These are phyloP conservation scores for Talaromyces thailandensis DNA, from an alignment of 495 filamentous ascomycete genomes.

Conservation along the genomic window DNA sequence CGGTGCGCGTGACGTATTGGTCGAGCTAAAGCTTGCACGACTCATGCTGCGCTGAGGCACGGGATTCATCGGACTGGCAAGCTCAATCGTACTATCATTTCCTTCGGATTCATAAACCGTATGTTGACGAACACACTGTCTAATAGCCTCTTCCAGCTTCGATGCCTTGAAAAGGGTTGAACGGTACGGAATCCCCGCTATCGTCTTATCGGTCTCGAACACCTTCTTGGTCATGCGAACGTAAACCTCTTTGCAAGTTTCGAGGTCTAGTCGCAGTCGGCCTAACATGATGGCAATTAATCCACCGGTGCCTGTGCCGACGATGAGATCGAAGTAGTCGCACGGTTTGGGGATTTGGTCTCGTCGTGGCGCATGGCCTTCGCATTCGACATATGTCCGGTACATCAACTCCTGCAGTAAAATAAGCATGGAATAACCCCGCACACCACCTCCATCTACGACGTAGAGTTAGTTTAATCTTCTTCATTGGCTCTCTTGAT, in stretches of 20 bases:
- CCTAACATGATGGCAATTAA: slow-evolving; percentile 96
- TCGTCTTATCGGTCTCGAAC: slow-evolving; percentile 96
- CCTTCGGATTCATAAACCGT: slow-evolving; percentile 75
- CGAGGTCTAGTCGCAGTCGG: slow-evolving; percentile 79
- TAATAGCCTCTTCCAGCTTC: slow-evolving; percentile 88
- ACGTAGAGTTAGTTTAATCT: background rate
- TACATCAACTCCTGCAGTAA: slow-evolving; percentile 96
- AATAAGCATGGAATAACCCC: slow-evolving; percentile 94
- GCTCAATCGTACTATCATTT: slow-evolving; percentile 20
- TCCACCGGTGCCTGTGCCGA: slow-evolving; percentile 88
- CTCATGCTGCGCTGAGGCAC: slow-evolving; percentile 37
- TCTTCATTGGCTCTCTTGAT: background rate
- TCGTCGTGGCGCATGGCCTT: slow-evolving; percentile 73
- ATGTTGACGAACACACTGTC: slow-evolving; percentile 79
- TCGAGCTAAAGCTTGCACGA: slow-evolving; percentile 33
- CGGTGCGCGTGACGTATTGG: slow-evolving; percentile 20
- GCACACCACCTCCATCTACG: slow-evolving; percentile 88
- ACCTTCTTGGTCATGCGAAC: slow-evolving; percentile 88
- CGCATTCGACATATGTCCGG: slow-evolving; percentile 73
- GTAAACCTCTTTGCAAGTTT: slow-evolving; percentile 94
- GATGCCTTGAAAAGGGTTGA: slow-evolving; percentile 95
- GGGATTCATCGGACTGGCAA: slow-evolving; percentile 31
- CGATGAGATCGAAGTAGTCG: slow-evolving; percentile 97
- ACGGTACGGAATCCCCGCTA: slow-evolving; percentile 86
- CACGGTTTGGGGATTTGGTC: slow-evolving; percentile 92